These are phyloP conservation scores for Suillus hirtellus DNA, from an alignment of 768 basidiomycete genomes.

Conservation along the genomic window DNA sequence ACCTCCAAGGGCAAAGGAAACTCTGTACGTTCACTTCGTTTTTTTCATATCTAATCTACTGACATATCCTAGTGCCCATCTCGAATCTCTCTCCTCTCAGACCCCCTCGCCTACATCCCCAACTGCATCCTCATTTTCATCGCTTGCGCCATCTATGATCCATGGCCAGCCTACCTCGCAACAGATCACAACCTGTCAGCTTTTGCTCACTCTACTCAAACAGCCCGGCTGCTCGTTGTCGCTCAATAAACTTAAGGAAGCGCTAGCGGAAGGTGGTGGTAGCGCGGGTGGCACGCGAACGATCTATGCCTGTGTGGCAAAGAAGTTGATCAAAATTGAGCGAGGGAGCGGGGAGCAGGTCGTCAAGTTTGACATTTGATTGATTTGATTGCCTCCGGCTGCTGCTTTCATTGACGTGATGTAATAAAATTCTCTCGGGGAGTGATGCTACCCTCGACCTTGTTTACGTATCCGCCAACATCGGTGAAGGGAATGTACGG, in stretches of 20 bases:
- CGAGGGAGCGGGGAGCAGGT: conserved; percentile 73
- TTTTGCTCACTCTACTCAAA: conserved; percentile 60
- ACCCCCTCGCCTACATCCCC: conserved; percentile 58
- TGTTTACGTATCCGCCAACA: neutral
- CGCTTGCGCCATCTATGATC: conserved; percentile 36
- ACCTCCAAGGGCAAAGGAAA: conserved; percentile 57
- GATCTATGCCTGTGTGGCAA: conserved; percentile 79
- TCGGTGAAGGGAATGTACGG: no score
- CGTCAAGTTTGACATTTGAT: conserved; percentile 65
- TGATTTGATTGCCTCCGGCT: conserved; percentile 28
- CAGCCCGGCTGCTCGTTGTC: conserved; percentile 58
- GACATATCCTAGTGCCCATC: conserved; percentile 45
- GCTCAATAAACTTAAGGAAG: conserved; percentile 61
- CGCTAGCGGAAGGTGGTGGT: conserved; percentile 43
- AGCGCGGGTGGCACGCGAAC: conserved; percentile 58
- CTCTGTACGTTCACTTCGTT: conserved; percentile 47
- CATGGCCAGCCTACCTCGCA: conserved; percentile 53
- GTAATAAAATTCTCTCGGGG: neutral
- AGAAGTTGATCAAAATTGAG: conserved; percentile 75
- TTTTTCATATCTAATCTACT: conserved; percentile 7
- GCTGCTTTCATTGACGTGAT: neutral
- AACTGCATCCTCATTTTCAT: conserved; percentile 53
- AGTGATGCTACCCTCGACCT: neutral
- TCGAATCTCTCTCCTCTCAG: conserved; percentile 54
- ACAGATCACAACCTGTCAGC: conserved; percentile 69